A percentile compares a stretch with the other conserved stretches of the same genome.
Evolutionary conservation across 2,329 filamentous ascomycete species (phyloP).

Genomic region (Hymenotorrendiella dingleyae): DNA sequence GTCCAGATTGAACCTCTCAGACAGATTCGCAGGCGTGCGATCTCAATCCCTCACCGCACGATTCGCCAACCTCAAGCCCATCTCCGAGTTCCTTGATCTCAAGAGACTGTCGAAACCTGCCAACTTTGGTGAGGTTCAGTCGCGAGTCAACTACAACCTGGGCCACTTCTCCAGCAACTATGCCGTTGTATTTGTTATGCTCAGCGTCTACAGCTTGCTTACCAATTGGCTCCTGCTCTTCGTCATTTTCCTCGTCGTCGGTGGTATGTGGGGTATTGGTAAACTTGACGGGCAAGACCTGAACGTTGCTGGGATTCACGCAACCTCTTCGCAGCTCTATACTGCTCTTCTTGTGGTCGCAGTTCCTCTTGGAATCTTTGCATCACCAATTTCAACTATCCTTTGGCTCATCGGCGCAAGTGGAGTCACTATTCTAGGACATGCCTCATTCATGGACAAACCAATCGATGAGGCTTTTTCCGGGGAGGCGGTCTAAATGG

Average conservation of each 20-base stretch:
- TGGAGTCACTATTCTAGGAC: conserved; percentile 88
- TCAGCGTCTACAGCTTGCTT: conserved; percentile 90
- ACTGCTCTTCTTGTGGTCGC: conserved; percentile 78
- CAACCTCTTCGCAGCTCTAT: conserved; percentile 90
- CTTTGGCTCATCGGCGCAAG: conserved; percentile 96
- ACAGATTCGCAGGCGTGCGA: conserved; percentile 79
- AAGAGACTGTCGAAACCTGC: conserved; percentile 92
- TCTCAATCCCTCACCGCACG: conserved; percentile 72
- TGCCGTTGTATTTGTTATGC: conserved; percentile 85
- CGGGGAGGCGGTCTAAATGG: conserved; percentile 99
- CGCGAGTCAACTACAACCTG: conserved; percentile 93
- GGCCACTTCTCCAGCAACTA: conserved; percentile 99
- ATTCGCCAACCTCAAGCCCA: conserved; percentile 85
- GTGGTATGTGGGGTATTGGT: conserved; percentile 85
- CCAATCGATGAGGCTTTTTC: conserved; percentile 99
- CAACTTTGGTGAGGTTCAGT: conserved; percentile 87
- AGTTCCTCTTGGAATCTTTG: conserved; percentile 77
- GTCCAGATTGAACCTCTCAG: conserved; percentile 78
- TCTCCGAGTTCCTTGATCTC: conserved; percentile 92
- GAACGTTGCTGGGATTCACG: conserved; percentile 74
- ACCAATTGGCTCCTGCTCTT: conserved; percentile 84
- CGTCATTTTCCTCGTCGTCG: conserved; percentile 81
- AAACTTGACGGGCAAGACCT: conserved; percentile 86
- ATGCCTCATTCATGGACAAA: conserved; percentile 95
- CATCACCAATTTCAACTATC: conserved; percentile 76